These are phyloP conservation scores for Thelephora ganbajun DNA, from an alignment of 768 basidiomycete genomes.

Conservation along the genomic window DNA sequence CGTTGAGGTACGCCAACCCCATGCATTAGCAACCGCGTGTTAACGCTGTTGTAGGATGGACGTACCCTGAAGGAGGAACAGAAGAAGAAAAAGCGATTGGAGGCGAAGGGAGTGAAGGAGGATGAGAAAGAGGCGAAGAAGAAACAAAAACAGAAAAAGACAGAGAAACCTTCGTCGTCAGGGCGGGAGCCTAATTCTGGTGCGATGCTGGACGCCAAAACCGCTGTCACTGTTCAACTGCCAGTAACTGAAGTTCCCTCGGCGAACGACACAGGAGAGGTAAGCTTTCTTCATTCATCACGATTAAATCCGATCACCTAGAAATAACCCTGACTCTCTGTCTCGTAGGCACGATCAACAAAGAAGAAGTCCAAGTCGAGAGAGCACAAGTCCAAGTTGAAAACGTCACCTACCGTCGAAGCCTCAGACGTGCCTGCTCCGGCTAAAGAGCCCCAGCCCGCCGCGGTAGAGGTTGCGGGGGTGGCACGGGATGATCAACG, in stretches of 20 bases:
- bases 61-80: not conserved
- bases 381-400: conserved; percentile 11
- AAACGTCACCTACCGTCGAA: conserved; percentile 5
- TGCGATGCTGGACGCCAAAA: not conserved
- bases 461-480: conserved; percentile 4
- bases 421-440: not conserved
- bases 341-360: not conserved
- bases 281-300: no score
- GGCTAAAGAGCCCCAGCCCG: not conserved
- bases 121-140: conserved; percentile 9
- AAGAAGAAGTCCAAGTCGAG: conserved; percentile 8
- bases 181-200: conserved; percentile 1
- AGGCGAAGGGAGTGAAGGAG: not conserved
- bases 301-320: not conserved
- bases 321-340: not conserved
- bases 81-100: conserved; percentile 1
- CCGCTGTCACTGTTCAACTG: no score
- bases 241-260: no score
- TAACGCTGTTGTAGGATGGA: no score
- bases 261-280: no score
- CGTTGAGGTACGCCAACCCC: not conserved
- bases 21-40: not conserved
- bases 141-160: conserved; percentile 13
- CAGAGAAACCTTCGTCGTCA: conserved; percentile 6
- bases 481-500: conserved; percentile 8